Base-by-base conservation (phyloP, 805 yeast genomes). In the Zygotorulaspora sp. region DNA sequence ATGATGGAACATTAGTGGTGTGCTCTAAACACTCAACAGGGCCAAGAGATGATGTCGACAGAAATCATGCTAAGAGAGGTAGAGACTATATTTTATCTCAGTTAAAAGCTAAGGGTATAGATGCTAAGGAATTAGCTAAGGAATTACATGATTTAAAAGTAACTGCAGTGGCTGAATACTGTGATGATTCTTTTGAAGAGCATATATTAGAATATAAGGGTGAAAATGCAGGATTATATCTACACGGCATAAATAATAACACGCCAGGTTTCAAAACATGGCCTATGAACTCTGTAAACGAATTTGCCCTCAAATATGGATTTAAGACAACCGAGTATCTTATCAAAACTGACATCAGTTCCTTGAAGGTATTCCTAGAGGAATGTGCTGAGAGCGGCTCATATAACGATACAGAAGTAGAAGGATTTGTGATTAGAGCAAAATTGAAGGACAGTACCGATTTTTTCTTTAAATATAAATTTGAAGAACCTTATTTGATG, bases 21-120 rank as follows among this genome's bases (percentile, higher is more conserved):
- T 87, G 97, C 49, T 85, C 96, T 4, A 92, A 92, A 53, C 92
- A 90, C 58, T 79, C 95, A 0, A 82, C 94, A 1, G 97, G 97
- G 0, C 66, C 68, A 0, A 57, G 79, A 32, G 70, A 66, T 6
- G 83, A 74, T 36, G 57, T 66, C 4, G 61, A 58, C 5, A 70
- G 73, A 43, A 83, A 81, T 53, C 97, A 92, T 58, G 89, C 96
- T 0, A 55, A 67, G 25, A 82, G 75, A 11, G 96, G 95, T 0
- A 78, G 80, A 48, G 40, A 45, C 1, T 78, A 75, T 49, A 59
- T 92, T 6, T 63, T 68, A 33, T 40, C 44, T 11, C 94, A 85
- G 45, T 62, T 92, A 26, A 44, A 51, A 0, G 17, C 41, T 1
- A 44, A 43, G 1, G 76, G 72, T 0, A 57, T 70, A 6, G 55